phyloP scores from a whole-genome alignment of 2,329 filamentous ascomycete genomes.

The Ophiostoma quercus region DNA sequence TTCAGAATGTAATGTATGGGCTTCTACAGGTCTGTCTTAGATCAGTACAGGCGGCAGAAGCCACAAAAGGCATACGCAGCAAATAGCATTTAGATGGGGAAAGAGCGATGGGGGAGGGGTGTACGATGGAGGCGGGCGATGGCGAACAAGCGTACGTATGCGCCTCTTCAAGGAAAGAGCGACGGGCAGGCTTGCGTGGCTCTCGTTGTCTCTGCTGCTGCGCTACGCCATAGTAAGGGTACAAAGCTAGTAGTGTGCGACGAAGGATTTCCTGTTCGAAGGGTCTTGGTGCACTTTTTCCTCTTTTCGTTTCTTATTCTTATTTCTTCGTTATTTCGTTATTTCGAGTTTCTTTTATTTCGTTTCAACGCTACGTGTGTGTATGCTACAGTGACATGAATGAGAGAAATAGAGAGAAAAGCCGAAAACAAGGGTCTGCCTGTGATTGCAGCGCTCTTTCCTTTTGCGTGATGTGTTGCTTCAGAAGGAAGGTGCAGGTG shows the following conservation, averaged over 20 bases:
- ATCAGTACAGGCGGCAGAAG: not conserved
- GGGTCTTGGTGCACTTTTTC: conserved; percentile 16
- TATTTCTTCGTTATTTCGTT: not conserved
- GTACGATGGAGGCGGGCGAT: conserved; percentile 19
- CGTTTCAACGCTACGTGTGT: not conserved
- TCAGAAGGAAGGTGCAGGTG: not conserved
- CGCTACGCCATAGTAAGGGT: conserved; percentile 21
- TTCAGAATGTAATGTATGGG: not conserved
- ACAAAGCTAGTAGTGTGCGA: conserved; percentile 13
- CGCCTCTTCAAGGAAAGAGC: conserved; percentile 27
- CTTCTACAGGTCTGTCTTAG: not conserved
- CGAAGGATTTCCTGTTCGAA: conserved; percentile 17
- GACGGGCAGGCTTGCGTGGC: conserved; percentile 27
- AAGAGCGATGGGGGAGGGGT: conserved; percentile 11
- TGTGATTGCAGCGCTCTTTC: not conserved
- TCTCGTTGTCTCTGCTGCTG: conserved; percentile 19
- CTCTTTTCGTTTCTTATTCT: not conserved
- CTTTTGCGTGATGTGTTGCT: not conserved
- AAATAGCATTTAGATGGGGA: conserved; percentile 13
- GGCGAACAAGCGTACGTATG: conserved; percentile 28
- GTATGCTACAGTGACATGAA: not conserved
- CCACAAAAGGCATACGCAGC: not conserved
- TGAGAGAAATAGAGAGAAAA: not conserved
- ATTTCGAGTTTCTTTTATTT: not conserved
- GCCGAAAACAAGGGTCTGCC: not conserved